Conservation (phyloP, 1,139 yeast species). For the Zygosaccharomyces sapae region DNA sequence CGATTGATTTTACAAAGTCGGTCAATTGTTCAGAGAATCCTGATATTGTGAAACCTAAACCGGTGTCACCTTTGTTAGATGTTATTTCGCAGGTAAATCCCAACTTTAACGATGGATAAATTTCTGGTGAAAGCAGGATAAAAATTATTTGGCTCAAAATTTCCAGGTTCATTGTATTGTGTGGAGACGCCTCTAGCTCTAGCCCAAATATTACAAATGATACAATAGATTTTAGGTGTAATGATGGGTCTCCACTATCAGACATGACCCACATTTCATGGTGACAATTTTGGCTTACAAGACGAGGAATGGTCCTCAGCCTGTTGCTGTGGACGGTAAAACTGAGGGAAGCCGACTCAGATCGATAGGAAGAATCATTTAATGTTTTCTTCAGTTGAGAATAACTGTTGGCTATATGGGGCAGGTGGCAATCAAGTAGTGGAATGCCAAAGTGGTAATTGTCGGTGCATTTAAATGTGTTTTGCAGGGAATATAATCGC, state of each 20-base stretch:
- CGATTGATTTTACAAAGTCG: conserved; percentile 15
- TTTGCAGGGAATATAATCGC: conserved; percentile 10
- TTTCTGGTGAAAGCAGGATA: conserved; percentile 36
- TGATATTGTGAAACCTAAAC: conserved; percentile 46
- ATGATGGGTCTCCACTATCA: conserved; percentile 32
- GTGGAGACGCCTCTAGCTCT: conserved; percentile 33
- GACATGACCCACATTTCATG: conserved; percentile 52
- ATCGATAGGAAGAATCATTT: conserved; percentile 28
- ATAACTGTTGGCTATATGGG: conserved; percentile 33
- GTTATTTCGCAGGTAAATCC: conserved; percentile 53
- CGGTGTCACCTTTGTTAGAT: conserved; percentile 47
- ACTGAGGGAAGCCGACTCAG: conserved; percentile 35
- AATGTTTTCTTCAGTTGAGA: conserved; percentile 27
- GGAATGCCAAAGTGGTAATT: conserved; percentile 23
- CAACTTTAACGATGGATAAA: conserved; percentile 50
- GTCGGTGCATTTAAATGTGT: background rate
- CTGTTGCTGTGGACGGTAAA: conserved; percentile 33
- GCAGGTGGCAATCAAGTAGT: conserved; percentile 35
- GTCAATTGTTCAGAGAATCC: conserved; percentile 46
- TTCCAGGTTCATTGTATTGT: conserved; percentile 45
- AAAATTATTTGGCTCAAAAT: conserved; percentile 47
- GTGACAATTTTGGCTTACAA: conserved; percentile 28
- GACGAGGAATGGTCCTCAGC: conserved; percentile 30
- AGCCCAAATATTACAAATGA: conserved; percentile 45
- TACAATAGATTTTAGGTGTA: conserved; percentile 36